phyloP scores from a whole-genome alignment of 2,329 filamentous ascomycete species.

The Endocalyx cinctus region DNA sequence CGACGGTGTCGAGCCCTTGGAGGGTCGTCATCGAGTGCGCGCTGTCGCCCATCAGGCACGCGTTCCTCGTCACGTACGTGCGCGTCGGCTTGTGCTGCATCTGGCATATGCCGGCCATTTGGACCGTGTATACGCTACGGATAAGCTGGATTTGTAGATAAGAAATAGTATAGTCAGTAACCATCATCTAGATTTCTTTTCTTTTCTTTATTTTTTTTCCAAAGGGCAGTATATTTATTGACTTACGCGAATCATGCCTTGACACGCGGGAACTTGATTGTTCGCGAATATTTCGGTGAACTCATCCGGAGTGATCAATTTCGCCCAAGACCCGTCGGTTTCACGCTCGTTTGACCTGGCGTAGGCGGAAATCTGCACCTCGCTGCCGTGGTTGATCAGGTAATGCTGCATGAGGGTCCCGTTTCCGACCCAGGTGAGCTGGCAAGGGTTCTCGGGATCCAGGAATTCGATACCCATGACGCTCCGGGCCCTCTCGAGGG shows the following conservation, averaged over 20 bases:
- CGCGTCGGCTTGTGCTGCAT: conserved; percentile 16
- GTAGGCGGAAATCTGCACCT: conserved; percentile 22
- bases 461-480: conserved; percentile 21
- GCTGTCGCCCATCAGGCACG: conserved; percentile 20
- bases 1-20: conserved; percentile 10
- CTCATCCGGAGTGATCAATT: conserved; percentile 25
- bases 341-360: conserved; percentile 7
- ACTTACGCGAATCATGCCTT: conserved; percentile 24
- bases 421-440: conserved; percentile 24
- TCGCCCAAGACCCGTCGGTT: conserved; percentile 19
- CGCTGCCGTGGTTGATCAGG: conserved; percentile 19
- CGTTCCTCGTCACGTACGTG: conserved; percentile 18
- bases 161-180: not conserved
- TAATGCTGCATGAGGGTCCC: conserved; percentile 20
- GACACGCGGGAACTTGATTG: conserved; percentile 16
- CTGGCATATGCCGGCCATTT: conserved; percentile 23
- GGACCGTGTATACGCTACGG: conserved; percentile 25
- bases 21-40: conserved; percentile 20
- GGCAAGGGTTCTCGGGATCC: conserved; percentile 18
- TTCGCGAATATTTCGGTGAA: conserved; percentile 22
- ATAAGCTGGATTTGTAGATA: conserved; percentile 17
- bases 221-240: too few species aligned
- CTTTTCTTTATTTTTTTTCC: too few species aligned
- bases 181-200: too few species aligned
- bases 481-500: conserved; percentile 17